Percentiles rank a stretch among this genome's conserved stretches.
Evolutionary conservation across 2,329 filamentous ascomycete species (phyloP).

Genomic region (Dothistroma pini): DNA sequence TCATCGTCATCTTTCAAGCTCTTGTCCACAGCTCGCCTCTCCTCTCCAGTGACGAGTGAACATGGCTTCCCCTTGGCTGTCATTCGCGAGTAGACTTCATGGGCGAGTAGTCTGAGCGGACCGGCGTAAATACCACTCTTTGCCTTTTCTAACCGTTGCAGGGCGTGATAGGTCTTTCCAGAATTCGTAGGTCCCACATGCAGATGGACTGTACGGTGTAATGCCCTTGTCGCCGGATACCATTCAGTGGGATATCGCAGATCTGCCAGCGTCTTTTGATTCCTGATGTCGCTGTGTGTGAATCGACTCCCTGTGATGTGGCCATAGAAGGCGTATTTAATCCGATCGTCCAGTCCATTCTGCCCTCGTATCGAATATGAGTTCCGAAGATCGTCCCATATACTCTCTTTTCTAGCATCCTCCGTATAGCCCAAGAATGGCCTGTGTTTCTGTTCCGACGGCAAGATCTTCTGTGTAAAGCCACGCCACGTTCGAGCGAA

Average conservation of each 20-base stretch:
- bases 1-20: constrained; percentile 48
- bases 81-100: constrained; percentile 91
- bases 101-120: constrained; percentile 80
- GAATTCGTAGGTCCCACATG: constrained; percentile 98
- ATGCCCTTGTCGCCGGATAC: constrained; percentile 77
- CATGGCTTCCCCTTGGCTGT: constrained; percentile 72
- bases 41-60: constrained; percentile 85
- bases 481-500: constrained; percentile 28
- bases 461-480: constrained; percentile 35
- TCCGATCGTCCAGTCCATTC: constrained; percentile 29
- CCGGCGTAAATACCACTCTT: constrained; percentile 83
- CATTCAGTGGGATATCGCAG: constrained; percentile 87
- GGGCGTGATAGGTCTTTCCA: constrained; percentile 92
- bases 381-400: constrained; percentile 18
- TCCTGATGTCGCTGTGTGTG: constrained; percentile 53
- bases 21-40: constrained; percentile 62
- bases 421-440: background rate
- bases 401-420: constrained; percentile 2
- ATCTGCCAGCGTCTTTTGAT: constrained; percentile 69
- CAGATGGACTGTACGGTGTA: constrained; percentile 81
- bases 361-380: constrained; percentile 22
- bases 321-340: constrained; percentile 67
- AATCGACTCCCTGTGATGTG: constrained; percentile 58
- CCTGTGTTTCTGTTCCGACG: constrained; percentile 33
- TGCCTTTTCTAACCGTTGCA: constrained; percentile 76